These are phyloP conservation scores for Fraxinus cuspidata DNA, from an alignment of 257 asterid genomes.

Conservation along the genomic window DNA sequence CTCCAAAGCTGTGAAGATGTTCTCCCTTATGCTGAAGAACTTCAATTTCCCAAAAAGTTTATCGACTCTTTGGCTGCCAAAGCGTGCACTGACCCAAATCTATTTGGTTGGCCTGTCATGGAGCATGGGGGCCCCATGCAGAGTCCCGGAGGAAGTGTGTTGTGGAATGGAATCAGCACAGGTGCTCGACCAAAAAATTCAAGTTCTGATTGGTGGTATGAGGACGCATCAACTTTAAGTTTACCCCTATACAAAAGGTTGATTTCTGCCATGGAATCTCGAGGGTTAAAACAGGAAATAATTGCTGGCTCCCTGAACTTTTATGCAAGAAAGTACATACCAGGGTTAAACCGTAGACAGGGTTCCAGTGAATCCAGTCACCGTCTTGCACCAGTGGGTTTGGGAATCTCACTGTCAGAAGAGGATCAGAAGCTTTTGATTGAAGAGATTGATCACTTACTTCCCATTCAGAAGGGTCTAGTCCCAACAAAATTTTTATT, in stretches of 20 bases:
- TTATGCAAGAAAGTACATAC: slow-evolving; percentile 77
- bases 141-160: slow-evolving; percentile 93
- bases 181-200: slow-evolving; percentile 78
- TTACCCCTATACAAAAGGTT: slow-evolving; percentile 68
- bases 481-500: slow-evolving; percentile 71
- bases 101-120: slow-evolving; percentile 91
- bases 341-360: slow-evolving; percentile 77
- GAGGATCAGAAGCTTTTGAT: slow-evolving; percentile 82
- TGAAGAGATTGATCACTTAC: slow-evolving; percentile 75
- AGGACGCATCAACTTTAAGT: slow-evolving; percentile 79
- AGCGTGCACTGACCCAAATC: slow-evolving; percentile 77
- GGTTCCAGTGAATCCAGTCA: slow-evolving; percentile 51
- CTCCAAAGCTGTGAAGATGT: slow-evolving; percentile 80
- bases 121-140: slow-evolving; percentile 98
- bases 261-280: slow-evolving; percentile 72
- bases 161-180: slow-evolving; percentile 99
- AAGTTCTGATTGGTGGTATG: slow-evolving; percentile 97
- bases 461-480: slow-evolving; percentile 80
- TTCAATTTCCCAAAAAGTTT: slow-evolving; percentile 69
- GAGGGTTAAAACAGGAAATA: slow-evolving; percentile 66
- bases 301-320: slow-evolving; percentile 71
- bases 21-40: slow-evolving; percentile 64
- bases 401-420: slow-evolving; percentile 56
- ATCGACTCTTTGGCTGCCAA: slow-evolving; percentile 76
- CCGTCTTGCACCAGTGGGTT: slow-evolving; percentile 43